These are phyloP conservation scores for Podospora bellae-mahoneyi DNA, from an alignment of 495 filamentous ascomycete species.

Conservation along the genomic window DNA sequence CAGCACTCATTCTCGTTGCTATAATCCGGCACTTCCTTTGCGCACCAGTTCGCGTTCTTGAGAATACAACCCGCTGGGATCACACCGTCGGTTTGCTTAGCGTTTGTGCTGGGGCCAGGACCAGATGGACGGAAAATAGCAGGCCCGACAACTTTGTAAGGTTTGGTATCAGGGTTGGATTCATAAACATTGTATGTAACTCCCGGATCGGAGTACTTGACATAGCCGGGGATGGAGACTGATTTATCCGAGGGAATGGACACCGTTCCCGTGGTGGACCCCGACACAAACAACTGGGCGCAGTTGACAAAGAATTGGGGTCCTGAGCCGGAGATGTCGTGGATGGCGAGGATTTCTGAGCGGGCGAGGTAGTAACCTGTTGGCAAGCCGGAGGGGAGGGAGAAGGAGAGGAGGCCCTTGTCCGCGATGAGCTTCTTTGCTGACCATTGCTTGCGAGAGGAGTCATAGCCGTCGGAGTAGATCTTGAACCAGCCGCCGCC, in stretches of 20 bases:
- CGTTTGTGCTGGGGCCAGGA: conserved; percentile 13
- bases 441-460: conserved; percentile 55
- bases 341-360: conserved; percentile 65
- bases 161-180: conserved; percentile 25
- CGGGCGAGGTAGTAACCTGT: conserved; percentile 67
- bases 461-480: conserved; percentile 62
- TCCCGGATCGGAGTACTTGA: conserved; percentile 47
- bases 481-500: conserved; percentile 82
- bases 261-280: conserved; percentile 35
- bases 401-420: conserved; percentile 59
- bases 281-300: conserved; percentile 63
- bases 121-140: conserved; percentile 39
- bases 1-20: conserved; percentile 57
- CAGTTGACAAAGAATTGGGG: conserved; percentile 69
- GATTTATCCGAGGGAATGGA: conserved; percentile 39
- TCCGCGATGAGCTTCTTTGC: conserved; percentile 62
- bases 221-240: conserved; percentile 64
- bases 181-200: conserved; percentile 63
- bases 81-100: conserved; percentile 39
- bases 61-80: conserved; percentile 55
- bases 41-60: conserved; percentile 72
- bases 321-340: conserved; percentile 50
- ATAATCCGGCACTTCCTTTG: conserved; percentile 54
- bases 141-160: conserved; percentile 62
- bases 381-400: conserved; percentile 57